phyloP scores from a whole-genome alignment of 495 filamentous ascomycete species.

The Talaromyces trachyspermus region DNA sequence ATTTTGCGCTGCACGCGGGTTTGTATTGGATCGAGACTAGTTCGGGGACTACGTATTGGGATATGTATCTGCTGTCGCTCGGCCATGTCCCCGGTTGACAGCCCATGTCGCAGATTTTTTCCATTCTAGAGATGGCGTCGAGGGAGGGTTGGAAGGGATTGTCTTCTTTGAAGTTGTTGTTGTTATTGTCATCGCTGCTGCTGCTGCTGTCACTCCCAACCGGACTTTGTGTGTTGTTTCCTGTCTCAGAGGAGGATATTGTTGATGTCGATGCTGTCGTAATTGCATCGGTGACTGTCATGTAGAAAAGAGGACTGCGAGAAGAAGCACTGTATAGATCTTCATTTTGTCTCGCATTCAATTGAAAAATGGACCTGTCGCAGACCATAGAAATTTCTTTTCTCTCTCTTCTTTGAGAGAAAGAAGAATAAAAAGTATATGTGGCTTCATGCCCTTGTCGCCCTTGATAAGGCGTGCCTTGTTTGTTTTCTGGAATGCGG shows the following conservation, averaged over 20 bases:
- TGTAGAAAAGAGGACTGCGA: background rate
- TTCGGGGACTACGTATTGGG: background rate
- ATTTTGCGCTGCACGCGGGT: background rate
- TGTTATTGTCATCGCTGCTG: background rate
- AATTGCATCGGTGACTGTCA: background rate
- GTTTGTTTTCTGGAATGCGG: too few species aligned
- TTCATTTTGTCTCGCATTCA: too few species aligned
- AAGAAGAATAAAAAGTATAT: too few species aligned
- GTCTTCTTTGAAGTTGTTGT: background rate
- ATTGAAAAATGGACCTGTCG: too few species aligned
- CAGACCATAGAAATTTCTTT: too few species aligned
- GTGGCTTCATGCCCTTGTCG: too few species aligned
- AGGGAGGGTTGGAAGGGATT: slow-evolving; percentile 1
- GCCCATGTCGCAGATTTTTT: background rate
- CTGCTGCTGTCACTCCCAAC: too few species aligned
- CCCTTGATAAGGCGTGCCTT: too few species aligned
- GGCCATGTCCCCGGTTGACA: slow-evolving; percentile 4
- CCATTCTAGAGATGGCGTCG: slow-evolving; percentile 6
- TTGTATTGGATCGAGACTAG: slow-evolving; percentile 7
- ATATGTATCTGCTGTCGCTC: background rate
- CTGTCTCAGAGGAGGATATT: too few species aligned
- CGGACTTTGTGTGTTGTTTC: too few species aligned
- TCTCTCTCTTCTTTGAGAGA: too few species aligned
- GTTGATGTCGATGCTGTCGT: background rate
- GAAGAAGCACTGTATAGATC: background rate